These are phyloP conservation scores for Blastobotrys apis DNA, from an alignment of 1,139 yeast species.

Conservation along the genomic window DNA sequence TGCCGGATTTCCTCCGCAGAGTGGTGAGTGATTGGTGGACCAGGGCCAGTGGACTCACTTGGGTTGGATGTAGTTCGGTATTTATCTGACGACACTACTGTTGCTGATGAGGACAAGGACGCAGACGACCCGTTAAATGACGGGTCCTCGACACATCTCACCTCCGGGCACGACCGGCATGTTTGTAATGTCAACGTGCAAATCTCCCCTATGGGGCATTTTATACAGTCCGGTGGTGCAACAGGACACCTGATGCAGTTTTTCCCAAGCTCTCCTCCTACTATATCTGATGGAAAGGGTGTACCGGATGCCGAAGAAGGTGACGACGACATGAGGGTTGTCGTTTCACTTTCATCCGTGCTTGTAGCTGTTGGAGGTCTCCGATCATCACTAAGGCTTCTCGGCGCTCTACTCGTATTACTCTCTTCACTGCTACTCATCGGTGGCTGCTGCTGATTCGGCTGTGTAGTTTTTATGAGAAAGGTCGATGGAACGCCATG, in stretches of 20 bases:
- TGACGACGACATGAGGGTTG: background rate
- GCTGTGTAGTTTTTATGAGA: too few species aligned
- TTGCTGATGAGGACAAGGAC: background rate
- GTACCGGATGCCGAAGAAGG: background rate
- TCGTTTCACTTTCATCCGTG: too few species aligned
- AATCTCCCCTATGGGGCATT: slow-evolving; percentile 20
- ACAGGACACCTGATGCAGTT: slow-evolving; percentile 14
- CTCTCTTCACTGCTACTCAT: too few species aligned
- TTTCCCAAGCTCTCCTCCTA: background rate
- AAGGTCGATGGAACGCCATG: too few species aligned
- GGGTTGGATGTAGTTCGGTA: background rate
- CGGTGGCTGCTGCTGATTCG: too few species aligned
- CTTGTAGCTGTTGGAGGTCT: too few species aligned
- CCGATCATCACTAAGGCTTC: too few species aligned
- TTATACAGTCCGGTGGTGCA: slow-evolving; percentile 15
- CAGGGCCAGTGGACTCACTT: background rate
- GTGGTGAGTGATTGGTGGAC: background rate
- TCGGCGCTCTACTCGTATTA: too few species aligned
- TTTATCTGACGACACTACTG: background rate
- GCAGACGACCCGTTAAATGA: background rate
- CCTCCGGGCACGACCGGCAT: slow-evolving; percentile 51
- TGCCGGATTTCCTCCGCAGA: background rate
- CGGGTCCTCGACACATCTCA: slow-evolving; percentile 16
- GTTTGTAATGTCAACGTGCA: slow-evolving; percentile 45
- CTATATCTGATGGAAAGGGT: background rate